Base-by-base conservation (phyloP, 2,329 filamentous ascomycete genomes). In the Aspergillus neoniger region DNA sequence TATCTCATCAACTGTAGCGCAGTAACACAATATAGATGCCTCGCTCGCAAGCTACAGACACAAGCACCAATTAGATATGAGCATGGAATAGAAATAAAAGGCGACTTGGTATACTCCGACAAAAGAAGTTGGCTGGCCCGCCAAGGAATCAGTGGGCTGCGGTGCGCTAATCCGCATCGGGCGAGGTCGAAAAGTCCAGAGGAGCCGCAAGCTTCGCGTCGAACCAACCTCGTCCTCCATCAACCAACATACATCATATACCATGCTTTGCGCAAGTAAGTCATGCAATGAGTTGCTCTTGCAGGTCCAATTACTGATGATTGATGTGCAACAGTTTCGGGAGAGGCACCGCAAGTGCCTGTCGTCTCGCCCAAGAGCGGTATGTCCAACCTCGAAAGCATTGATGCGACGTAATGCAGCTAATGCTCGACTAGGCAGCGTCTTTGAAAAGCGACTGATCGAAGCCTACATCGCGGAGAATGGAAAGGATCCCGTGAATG, bases 351-450 rank as follows among this genome's bases (percentile, higher is more conserved):
- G 67, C 91, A 96, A 81, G 89, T 92, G 80, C 93, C 95, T 58
- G 94, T 98, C 68, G 91, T 92, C 73, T 99, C 95, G 74, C 90
- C 91, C 78, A 96, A 97, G 82, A 96, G 92, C 74, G 93, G 91
- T 92, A 82, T 71, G 87, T 81, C 63, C 58, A 57, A 44, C 63
- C 61, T 55, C 54, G 57, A 61, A 50, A 61, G 55, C 48, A 64
- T 55, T 57, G 55, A 61, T 41, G 64, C 60, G 58, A 58, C 49
- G 54, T 48, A 30, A 49, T 57, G 50, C 59, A 49, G 58, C 74
- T 80, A 70, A 79, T 68, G 43, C 19, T 48, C 17, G 36, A 65
- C 28, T 73, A 91, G 91, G 94, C 70, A 89, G 90, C 75, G 87
- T 98, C 54, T 99, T 96, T 78, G 95, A 99, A 80, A 96, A 92